A percentile compares a stretch with the other conserved stretches of the same genome.
phyloP scores from a whole-genome alignment of 106 monocot species.

The Dendrobium nobile region DNA sequence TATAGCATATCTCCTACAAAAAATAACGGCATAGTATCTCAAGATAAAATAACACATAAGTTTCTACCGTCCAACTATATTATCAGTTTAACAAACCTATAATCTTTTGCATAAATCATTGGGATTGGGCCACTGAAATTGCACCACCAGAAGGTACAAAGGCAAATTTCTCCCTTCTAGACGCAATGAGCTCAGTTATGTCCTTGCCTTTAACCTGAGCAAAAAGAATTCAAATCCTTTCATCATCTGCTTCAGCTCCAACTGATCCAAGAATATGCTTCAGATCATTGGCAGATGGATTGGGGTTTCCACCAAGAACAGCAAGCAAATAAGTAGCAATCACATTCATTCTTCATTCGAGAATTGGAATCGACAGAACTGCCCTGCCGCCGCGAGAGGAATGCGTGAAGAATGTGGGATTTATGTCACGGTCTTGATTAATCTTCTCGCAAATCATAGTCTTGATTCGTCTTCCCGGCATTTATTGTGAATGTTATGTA shows the following conservation, averaged over 20 bases:
- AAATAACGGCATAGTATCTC: neutral
- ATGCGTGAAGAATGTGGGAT: no score
- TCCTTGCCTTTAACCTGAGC: conserved; percentile 23
- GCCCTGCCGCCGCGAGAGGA: no score
- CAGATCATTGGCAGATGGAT: conserved; percentile 10
- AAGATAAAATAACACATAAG: neutral
- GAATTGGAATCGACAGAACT: no score
- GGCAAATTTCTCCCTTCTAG: conserved; percentile 24
- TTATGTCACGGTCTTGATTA: no score
- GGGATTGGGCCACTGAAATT: conserved; percentile 82
- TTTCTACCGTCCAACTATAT: neutral
- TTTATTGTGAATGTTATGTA: no score
- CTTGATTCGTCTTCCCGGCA: no score
- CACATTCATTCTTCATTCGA: conserved; percentile 8
- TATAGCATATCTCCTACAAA: neutral
- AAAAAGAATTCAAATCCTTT: conserved; percentile 13
- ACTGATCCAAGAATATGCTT: conserved; percentile 14
- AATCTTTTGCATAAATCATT: conserved; percentile 73
- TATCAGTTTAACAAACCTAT: conserved; percentile 40
- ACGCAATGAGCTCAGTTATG: conserved; percentile 22
- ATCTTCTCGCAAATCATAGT: no score
- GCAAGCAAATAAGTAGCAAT: neutral
- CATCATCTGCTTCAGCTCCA: conserved; percentile 18
- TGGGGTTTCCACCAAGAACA: conserved; percentile 9
- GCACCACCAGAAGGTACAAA: conserved; percentile 26